Conservation (phyloP, 2,329 filamentous ascomycete species). For the Nannizziopsis barbatae region DNA sequence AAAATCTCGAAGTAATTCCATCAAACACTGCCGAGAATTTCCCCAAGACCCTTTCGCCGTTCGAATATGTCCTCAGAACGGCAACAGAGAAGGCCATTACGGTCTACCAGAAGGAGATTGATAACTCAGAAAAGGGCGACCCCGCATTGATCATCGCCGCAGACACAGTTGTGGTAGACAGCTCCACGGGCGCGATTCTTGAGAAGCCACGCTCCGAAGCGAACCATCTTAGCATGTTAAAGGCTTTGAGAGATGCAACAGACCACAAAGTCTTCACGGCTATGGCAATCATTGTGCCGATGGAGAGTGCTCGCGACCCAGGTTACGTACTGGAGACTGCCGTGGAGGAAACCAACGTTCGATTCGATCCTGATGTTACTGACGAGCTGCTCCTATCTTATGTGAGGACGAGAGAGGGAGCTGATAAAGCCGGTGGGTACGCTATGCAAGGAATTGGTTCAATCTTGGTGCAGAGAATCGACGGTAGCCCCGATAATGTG, state of each 20-base stretch:
- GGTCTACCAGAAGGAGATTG: constrained; percentile 53
- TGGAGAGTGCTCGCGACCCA: constrained; percentile 67
- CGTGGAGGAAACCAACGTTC: constrained; percentile 86
- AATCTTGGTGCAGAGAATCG: constrained; percentile 76
- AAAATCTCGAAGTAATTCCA: constrained; percentile 70
- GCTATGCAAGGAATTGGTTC: constrained; percentile 82
- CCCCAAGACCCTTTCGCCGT: constrained; percentile 65
- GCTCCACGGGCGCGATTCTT: constrained; percentile 61
- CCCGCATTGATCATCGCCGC: constrained; percentile 78
- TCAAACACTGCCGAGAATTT: constrained; percentile 78
- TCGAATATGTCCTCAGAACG: constrained; percentile 84
- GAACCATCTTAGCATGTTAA: constrained; percentile 76
- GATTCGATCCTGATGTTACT: constrained; percentile 61
- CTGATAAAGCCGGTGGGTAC: constrained; percentile 93
- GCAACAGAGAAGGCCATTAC: constrained; percentile 71
- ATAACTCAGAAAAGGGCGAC: constrained; percentile 50
- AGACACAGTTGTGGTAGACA: constrained; percentile 74
- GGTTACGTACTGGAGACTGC: constrained; percentile 73
- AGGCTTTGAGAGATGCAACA: constrained; percentile 62
- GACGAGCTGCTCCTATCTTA: constrained; percentile 72
- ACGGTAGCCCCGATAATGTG: constrained; percentile 87
- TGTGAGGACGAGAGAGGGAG: constrained; percentile 69
- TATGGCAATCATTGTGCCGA: constrained; percentile 69
- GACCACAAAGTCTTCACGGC: constrained; percentile 78
- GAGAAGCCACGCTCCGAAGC: constrained; percentile 80